Percentiles rank a stretch among this genome's conserved stretches.
Evolutionary conservation across 2,329 filamentous ascomycete genomes (phyloP).

Genomic region (Alternaria dauci): DNA sequence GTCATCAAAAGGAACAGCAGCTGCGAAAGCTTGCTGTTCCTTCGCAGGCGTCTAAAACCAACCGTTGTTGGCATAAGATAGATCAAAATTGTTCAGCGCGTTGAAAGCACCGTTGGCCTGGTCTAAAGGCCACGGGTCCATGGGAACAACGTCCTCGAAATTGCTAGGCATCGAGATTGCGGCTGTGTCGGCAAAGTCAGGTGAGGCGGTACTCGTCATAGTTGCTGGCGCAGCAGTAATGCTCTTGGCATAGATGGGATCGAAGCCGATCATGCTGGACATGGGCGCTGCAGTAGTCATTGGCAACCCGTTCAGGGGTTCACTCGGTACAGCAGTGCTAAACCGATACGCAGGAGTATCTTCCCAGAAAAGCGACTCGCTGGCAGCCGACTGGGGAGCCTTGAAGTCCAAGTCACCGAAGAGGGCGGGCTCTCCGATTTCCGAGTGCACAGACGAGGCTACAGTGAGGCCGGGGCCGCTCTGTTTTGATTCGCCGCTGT

Average conservation of each 20-base stretch:
- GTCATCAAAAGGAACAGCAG: constrained; percentile 37
- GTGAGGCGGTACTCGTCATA: constrained; percentile 33
- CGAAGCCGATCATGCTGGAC: constrained; percentile 35
- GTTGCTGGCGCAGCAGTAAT: constrained; percentile 32
- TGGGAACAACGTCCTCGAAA: constrained; percentile 39
- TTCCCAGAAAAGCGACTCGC: constrained; percentile 50
- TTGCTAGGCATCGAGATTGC: constrained; percentile 46
- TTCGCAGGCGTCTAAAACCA: constrained; percentile 46
- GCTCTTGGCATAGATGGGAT: constrained; percentile 43
- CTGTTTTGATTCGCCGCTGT: constrained; percentile 53
- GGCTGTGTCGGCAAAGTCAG: constrained; percentile 38
- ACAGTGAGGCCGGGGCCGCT: constrained; percentile 52
- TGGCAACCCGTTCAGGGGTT: constrained; percentile 34
- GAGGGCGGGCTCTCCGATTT: constrained; percentile 47
- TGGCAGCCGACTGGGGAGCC: constrained; percentile 39
- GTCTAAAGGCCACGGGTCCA: constrained; percentile 45
- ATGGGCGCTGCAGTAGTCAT: constrained; percentile 31
- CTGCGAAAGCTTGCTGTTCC: constrained; percentile 18
- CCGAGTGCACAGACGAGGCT: constrained; percentile 53
- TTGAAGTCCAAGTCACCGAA: constrained; percentile 49
- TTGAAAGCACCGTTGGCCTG: constrained; percentile 37
- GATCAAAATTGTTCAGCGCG: constrained; percentile 36
- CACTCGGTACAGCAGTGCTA: constrained; percentile 34
- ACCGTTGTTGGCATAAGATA: constrained; percentile 36
- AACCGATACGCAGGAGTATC: constrained; percentile 48